Conservation (phyloP, 2,329 filamentous ascomycete species). For the Colletotrichum tropicicola region DNA sequence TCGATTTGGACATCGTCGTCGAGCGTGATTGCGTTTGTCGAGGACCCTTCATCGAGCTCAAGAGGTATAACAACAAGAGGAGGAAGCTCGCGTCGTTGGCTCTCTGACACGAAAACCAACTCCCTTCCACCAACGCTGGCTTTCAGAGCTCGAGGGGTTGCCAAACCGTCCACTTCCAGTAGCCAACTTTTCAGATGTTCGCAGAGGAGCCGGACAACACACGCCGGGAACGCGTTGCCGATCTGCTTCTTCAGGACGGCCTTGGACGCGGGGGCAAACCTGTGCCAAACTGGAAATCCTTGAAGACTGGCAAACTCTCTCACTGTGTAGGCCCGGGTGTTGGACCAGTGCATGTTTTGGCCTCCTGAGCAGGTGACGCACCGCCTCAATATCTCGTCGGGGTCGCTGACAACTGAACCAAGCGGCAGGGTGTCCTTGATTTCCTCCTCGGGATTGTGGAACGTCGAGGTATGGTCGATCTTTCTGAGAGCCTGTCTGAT, state of each 20-base stretch:
- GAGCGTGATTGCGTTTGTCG: neutral
- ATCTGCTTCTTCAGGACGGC: conserved; percentile 67
- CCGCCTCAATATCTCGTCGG: conserved; percentile 55
- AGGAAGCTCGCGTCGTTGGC: neutral
- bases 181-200: conserved; percentile 57
- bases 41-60: neutral
- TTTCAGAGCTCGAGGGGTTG: neutral
- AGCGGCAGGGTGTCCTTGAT: conserved; percentile 36
- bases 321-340: conserved; percentile 68
- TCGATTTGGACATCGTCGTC: conserved; percentile 4
- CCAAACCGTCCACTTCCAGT: conserved; percentile 49
- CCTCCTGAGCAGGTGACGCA: conserved; percentile 74
- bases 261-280: conserved; percentile 56
- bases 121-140: conserved; percentile 11
- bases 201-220: conserved; percentile 59
- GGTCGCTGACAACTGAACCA: conserved; percentile 49
- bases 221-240: conserved; percentile 81
- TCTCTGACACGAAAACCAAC: conserved; percentile 16
- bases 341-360: conserved; percentile 72
- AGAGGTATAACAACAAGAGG: neutral
- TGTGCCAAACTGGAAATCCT: conserved; percentile 71
- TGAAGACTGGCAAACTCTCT: conserved; percentile 76
- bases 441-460: conserved; percentile 45
- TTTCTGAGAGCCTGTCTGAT: conserved; percentile 51
- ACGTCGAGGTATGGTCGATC: conserved; percentile 42